A percentile compares a stretch with the other conserved stretches of the same genome.
These are phyloP conservation scores for Talaromyces rugulosus DNA, from an alignment of 2,329 filamentous ascomycete genomes.

Conservation along the genomic window DNA sequence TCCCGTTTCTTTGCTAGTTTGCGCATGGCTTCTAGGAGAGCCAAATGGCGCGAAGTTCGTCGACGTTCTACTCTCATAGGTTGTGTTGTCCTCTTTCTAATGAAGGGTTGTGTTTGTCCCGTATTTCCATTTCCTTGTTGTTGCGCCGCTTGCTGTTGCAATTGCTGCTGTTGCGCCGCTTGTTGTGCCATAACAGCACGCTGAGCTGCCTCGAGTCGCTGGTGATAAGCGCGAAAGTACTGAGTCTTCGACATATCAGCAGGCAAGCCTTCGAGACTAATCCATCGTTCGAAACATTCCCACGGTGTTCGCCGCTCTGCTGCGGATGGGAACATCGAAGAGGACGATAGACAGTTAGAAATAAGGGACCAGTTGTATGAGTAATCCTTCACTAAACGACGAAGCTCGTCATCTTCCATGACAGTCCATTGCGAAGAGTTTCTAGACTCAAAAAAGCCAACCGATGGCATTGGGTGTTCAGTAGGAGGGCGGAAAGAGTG, in stretches of 20 bases:
- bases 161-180: constrained; percentile 52
- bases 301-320: constrained; percentile 88
- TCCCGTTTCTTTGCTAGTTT: constrained; percentile 95
- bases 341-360: constrained; percentile 69
- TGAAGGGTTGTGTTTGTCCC: constrained; percentile 50
- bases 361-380: constrained; percentile 98
- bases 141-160: constrained; percentile 37
- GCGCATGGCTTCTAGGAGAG: constrained; percentile 88
- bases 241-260: constrained; percentile 92
- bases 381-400: constrained; percentile 80
- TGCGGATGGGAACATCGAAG: constrained; percentile 75
- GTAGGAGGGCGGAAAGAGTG: constrained; percentile 92
- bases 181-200: constrained; percentile 56
- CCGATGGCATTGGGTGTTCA: constrained; percentile 84
- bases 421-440: constrained; percentile 87
- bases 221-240: constrained; percentile 78
- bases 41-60: constrained; percentile 79
- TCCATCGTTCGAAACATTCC: constrained; percentile 98
- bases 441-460: constrained; percentile 84
- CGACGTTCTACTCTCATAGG: constrained; percentile 83
- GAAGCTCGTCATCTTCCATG: constrained; percentile 85
- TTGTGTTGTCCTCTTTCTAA: constrained; percentile 65
- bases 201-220: constrained; percentile 60
- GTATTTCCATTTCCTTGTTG: constrained; percentile 34
- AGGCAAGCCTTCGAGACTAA: constrained; percentile 83